Percentiles rank a stretch among this genome's conserved stretches.
phyloP scores from a whole-genome alignment of 768 basidiomycete species.

The Pulveroboletus frians region DNA sequence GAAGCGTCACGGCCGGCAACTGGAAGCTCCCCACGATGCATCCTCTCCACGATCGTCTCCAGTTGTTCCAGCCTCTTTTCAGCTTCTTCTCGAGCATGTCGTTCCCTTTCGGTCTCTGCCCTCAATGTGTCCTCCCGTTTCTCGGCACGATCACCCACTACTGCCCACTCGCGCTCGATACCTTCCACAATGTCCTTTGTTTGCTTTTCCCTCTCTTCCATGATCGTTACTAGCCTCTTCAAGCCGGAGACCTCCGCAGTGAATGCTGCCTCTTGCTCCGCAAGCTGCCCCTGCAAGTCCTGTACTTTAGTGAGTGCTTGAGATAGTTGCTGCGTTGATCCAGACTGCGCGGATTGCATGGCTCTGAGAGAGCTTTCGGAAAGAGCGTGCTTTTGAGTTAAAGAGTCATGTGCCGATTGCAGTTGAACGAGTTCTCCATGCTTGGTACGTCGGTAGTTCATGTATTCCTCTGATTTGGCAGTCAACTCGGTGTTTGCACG shows the following conservation, averaged over 20 bases:
- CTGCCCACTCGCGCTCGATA: conserved; percentile 80
- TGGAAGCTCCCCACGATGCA: conserved; percentile 70
- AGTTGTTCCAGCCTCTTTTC: conserved; percentile 71
- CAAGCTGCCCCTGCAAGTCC: conserved; percentile 69
- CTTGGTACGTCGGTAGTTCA: conserved; percentile 76
- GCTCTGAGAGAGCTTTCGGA: conserved; percentile 66
- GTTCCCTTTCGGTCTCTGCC: conserved; percentile 71
- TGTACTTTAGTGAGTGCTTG: conserved; percentile 73
- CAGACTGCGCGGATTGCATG: conserved; percentile 64
- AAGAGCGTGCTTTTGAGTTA: conserved; percentile 62
- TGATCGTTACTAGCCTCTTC: conserved; percentile 70
- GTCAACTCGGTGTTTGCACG: conserved; percentile 65
- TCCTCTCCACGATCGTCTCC: conserved; percentile 63
- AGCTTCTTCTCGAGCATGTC: conserved; percentile 57
- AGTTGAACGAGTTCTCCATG: conserved; percentile 72
- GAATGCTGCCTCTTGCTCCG: conserved; percentile 82
- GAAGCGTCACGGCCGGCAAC: conserved; percentile 42
- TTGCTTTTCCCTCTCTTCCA: conserved; percentile 86
- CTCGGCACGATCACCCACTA: conserved; percentile 64
- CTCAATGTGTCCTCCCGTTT: conserved; percentile 59
- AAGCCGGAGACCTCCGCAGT: conserved; percentile 70
- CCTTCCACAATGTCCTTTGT: conserved; percentile 76
- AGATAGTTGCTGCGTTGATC: conserved; percentile 70
- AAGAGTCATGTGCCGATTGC: conserved; percentile 71
- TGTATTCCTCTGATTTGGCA: conserved; percentile 74